These are phyloP conservation scores for Periconia sp. DNA, from an alignment of 2,329 filamentous ascomycete genomes.

Conservation along the genomic window DNA sequence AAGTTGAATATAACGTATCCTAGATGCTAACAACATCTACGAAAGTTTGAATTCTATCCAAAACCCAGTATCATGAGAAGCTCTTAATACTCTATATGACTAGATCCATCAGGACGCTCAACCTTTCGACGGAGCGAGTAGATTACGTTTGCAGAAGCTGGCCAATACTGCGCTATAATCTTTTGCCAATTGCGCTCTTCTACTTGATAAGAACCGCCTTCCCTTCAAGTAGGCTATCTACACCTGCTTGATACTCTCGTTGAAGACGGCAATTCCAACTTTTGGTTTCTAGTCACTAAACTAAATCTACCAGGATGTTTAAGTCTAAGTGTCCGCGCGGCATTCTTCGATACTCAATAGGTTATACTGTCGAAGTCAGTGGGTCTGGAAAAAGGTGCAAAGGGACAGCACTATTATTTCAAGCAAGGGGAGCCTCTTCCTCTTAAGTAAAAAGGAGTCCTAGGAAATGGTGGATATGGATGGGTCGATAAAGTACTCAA, in stretches of 20 bases:
- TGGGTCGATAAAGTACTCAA: slow-evolving; percentile 32
- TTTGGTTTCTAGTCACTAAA: slow-evolving; percentile 31
- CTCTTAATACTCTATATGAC: too few relatives aligned
- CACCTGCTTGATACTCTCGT: slow-evolving; percentile 29
- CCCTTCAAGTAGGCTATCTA: slow-evolving; percentile 25
- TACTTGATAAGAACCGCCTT: too few relatives aligned
- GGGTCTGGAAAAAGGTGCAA: slow-evolving; percentile 31
- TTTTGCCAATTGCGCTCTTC: too few relatives aligned
- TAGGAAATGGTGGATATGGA: slow-evolving; percentile 30
- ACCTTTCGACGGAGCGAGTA: too few relatives aligned
- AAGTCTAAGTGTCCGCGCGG: slow-evolving; percentile 3
- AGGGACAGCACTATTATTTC: slow-evolving; percentile 31
- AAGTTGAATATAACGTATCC: too few relatives aligned
- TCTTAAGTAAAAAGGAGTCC: slow-evolving; percentile 21
- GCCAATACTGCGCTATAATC: too few relatives aligned
- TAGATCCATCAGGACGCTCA: too few relatives aligned
- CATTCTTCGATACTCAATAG: slow-evolving; percentile 25
- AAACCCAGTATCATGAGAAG: too few relatives aligned
- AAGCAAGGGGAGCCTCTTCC: slow-evolving; percentile 21
- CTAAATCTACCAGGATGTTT: slow-evolving; percentile 20
- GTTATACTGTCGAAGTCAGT: slow-evolving; percentile 33
- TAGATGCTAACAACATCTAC: too few relatives aligned
- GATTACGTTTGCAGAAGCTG: too few relatives aligned
- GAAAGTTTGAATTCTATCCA: too few relatives aligned
- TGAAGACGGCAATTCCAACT: slow-evolving; percentile 27